Conservation (phyloP, 1,284 basidiomycete genomes). For the Pseudozyma pruni region DNA sequence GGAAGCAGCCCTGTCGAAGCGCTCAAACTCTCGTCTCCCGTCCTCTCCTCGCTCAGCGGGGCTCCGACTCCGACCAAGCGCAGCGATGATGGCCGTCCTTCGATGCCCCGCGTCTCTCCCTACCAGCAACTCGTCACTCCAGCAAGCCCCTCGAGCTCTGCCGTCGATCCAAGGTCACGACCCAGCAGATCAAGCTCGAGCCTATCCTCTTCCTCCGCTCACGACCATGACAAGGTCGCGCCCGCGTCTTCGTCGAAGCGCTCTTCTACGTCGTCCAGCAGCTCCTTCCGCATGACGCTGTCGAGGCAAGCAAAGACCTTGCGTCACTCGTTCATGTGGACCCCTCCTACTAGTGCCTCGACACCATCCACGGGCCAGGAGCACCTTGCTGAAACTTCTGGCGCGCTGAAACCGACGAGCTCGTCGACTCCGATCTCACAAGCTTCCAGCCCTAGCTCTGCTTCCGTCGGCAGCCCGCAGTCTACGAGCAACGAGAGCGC, state of each 20-base stretch:
- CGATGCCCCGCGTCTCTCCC: conserved; percentile 2
- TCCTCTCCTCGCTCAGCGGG: conserved; percentile 8
- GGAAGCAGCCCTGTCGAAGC: neutral
- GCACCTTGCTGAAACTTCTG: neutral
- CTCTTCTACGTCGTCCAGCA: conserved; percentile 27
- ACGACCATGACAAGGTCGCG: conserved; percentile 15
- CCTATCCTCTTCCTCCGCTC: conserved; percentile 16
- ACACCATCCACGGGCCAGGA: conserved; percentile 1
- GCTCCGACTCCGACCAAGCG: conserved; percentile 10
- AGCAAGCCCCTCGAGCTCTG: conserved; percentile 24
- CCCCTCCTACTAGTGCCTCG: neutral
- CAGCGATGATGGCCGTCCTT: conserved; percentile 10
- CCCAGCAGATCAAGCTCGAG: conserved; percentile 31
- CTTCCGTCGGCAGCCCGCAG: conserved; percentile 7
- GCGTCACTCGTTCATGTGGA: conserved; percentile 38
- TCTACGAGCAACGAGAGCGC: neutral
- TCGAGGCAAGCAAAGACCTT: conserved; percentile 37
- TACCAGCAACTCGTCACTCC: conserved; percentile 11
- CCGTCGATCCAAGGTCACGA: conserved; percentile 12
- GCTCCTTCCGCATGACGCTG: conserved; percentile 37
- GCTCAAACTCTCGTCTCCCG: conserved; percentile 3
- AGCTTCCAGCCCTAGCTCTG: conserved; percentile 12
- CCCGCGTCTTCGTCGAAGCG: conserved; percentile 20
- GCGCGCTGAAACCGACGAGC: conserved; percentile 1
- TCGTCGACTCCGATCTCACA: conserved; percentile 13